Evolutionary conservation across 176 grass and related monocot genomes (phyloP), one percentile per base, ranked within the genome.

Genomic region (Pharus latifolius): DNA sequence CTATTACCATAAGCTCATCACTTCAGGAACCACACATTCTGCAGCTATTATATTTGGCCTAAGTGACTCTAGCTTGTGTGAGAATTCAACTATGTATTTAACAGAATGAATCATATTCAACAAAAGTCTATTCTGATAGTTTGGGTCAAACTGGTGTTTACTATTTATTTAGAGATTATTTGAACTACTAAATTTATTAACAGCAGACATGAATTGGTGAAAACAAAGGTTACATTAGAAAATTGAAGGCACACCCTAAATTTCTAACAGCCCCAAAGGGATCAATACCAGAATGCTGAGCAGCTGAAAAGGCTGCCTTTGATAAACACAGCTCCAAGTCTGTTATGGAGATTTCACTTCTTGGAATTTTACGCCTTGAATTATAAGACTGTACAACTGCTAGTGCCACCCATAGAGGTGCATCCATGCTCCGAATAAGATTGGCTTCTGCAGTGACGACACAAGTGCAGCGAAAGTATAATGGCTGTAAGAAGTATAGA

Each of bases 351-450:
- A 88, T 98, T 46, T 54, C 62, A 67, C 81, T 88, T 78, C 94
- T 90, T 69, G 94, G 94, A 80, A 98, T 59, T 80, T 98, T 98
- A 67, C 89, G 78, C 64, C 90, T 92, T 6, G 70, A 83, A 85
- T 79, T 97, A 73, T 90, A 97, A 56, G 89, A 92, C 63, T 98
- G 94, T 30, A 90, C 78, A 32, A 93, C 79, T 77, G 89, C 94
- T 59, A 98, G 51, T 27, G 89, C 89, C 24, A 88, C 86, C 89
- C 89, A 90, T 49, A 98, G 25, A 67, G 81, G 71, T 61, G 73
- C 71, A 28, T 77, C 84, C 56, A 87, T 76, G 60, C 24, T 87
- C 26, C 26, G 35, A 53, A 30, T 87, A 55, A 60, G 81, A 12
- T 77, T 84, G 16, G 17, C 48, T 76, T 84, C 84, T 91, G 75